Evolutionary conservation across 495 filamentous ascomycete species (phyloP).

Genomic region (Copromyces sp.): DNA sequence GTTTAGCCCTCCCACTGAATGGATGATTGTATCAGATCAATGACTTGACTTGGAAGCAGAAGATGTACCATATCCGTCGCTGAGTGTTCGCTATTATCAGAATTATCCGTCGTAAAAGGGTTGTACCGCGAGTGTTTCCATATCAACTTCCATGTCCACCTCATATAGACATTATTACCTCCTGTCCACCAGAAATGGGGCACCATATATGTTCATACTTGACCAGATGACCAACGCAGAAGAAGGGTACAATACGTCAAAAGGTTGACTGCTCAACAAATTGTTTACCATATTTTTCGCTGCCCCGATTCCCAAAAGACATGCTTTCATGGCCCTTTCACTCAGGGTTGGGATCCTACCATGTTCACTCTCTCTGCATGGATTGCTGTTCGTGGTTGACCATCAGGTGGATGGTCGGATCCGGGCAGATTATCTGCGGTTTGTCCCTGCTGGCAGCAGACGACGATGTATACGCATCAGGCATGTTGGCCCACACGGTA

Average conservation of each 20-base stretch:
- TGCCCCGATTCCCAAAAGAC: not conserved
- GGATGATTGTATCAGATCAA: not conserved
- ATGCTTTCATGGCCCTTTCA: not conserved
- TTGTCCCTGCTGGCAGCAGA: not conserved
- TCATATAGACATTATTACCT: not conserved
- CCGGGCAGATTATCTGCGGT: constrained; percentile 6
- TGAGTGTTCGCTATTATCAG: not conserved
- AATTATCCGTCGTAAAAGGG: not conserved
- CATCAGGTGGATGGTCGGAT: constrained; percentile 9
- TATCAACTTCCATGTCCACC: not conserved
- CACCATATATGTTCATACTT: not conserved
- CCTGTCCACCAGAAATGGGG: not conserved
- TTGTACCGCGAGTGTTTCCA: not conserved
- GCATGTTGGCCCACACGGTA: constrained; percentile 35
- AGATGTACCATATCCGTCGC: not conserved
- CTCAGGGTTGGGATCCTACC: not conserved
- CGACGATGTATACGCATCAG: constrained; percentile 24
- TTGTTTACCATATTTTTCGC: not conserved
- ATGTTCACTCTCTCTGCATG: not conserved
- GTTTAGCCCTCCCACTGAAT: not conserved
- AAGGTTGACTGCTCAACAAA: not conserved
- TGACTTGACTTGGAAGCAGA: not conserved
- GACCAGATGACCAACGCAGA: not conserved
- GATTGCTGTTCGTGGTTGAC: not conserved
- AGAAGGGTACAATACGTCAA: not conserved